These are phyloP conservation scores for Galerina marginata DNA, from an alignment of 768 basidiomycete species.

Conservation along the genomic window DNA sequence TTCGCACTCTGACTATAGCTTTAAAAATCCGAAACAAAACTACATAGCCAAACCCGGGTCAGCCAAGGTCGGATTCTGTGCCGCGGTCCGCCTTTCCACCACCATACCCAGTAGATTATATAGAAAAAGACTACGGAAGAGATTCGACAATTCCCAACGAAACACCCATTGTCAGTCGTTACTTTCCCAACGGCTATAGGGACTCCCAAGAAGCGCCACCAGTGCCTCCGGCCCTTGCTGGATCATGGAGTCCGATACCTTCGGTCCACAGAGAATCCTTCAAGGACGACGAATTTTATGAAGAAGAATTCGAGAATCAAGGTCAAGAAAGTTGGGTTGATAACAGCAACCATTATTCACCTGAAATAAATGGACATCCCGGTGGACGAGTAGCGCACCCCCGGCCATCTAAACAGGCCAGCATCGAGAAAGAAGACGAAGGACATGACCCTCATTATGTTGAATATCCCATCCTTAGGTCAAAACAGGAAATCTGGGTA, in stretches of 20 bases:
- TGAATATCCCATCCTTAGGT: constrained; percentile 6
- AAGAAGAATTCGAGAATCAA: constrained; percentile 6
- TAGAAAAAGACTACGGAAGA: neutral
- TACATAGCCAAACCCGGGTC: neutral
- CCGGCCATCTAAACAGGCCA: constrained; percentile 2
- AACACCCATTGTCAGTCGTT: constrained; percentile 25
- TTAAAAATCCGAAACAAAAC: neutral
- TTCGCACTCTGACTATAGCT: neutral
- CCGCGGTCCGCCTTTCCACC: neutral
- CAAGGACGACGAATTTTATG: constrained; percentile 3
- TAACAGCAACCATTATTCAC: neutral
- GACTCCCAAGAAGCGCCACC: constrained; percentile 4
- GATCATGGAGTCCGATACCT: constrained; percentile 40
- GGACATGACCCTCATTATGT: constrained; percentile 2
- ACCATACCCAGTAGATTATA: neutral
- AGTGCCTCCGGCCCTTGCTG: constrained; percentile 19
- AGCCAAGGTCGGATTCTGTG: neutral
- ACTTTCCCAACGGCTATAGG: constrained; percentile 17
- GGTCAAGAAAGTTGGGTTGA: constrained; percentile 17
- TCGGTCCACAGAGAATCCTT: constrained; percentile 36
- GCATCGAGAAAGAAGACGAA: neutral
- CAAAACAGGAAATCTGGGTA: constrained; percentile 7
- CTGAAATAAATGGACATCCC: neutral
- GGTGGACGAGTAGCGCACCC: neutral
- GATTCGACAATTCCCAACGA: constrained; percentile 10